Evolutionary conservation across 2,329 filamentous ascomycete species (phyloP), one percentile per base, ranked within the genome.

Genomic region (Diaporthe australafricana): DNA sequence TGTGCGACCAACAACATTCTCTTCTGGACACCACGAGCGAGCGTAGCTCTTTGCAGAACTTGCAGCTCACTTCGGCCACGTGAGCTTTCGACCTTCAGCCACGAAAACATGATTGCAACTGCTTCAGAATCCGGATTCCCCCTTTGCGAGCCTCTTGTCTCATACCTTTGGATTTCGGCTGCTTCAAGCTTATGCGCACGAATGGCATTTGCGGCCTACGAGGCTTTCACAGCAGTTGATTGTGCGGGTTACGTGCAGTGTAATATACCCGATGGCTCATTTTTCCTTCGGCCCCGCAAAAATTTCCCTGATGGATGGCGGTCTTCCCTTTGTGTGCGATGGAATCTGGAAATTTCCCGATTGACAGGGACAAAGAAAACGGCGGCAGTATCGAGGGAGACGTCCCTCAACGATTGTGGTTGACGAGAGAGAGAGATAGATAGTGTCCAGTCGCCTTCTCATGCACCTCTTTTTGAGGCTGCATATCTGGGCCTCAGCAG

Each of bases 251-350:
- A 30, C 30, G n/a, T 56, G 42, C 52, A 55, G 32, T 57, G 66
- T 68, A 68, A 52, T 52, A 68, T 68, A 68, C 66, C 66, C 66
- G 48, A 12, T 30, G 6, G 25, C 25, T 6, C 6, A 4, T 38
- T 3, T 8, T 40, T 48, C n/a, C n/a, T 63, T 48, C 30, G 60
- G 42, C 27, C 42, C 27, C 42, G n/a, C 27, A 30, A 63, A 63
- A 27, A 22, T 42, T 63, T 48, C 32, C 27, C 60, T 42, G 42
- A 48, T 30, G 42, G 7, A 25, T 30, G 27, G n/a, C n/a, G 5
- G 25, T 20, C 4, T 22, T 63, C 42, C 25, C 8, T 63, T 38
- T 35, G 27, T 48, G n/a, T 48, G 60, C n/a, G 30, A 20, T 30
- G 42, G 30, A 63, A 32, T 25, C 47, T 48, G 20, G 42, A 22